Conservation (phyloP, 495 filamentous ascomycete genomes). For the Ascodesmis nigricans region DNA sequence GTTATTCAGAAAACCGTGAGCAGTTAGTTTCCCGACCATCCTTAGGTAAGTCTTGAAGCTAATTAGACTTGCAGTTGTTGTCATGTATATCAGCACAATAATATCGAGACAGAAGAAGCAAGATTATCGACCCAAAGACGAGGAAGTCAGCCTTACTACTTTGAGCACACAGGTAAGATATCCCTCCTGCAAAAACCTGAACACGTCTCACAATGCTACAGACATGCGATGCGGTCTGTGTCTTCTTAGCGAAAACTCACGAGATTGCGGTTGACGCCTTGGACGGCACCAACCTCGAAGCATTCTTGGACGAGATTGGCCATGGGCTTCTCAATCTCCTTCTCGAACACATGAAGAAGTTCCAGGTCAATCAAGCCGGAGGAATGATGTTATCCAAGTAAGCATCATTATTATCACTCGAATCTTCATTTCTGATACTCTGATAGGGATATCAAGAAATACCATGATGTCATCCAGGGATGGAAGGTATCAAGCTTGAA, state of each 20-base stretch:
- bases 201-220: conserved; percentile 13
- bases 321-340: conserved; percentile 51
- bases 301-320: conserved; percentile 69
- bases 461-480: conserved; percentile 56
- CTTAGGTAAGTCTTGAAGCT: neutral
- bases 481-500: conserved; percentile 55
- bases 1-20: conserved; percentile 76
- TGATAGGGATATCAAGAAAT: conserved; percentile 57
- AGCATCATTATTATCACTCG: neutral
- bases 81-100: conserved; percentile 55
- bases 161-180: conserved; percentile 49
- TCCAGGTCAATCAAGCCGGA: conserved; percentile 71
- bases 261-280: conserved; percentile 40
- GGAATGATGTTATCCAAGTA: conserved; percentile 76
- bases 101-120: conserved; percentile 67
- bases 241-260: conserved; percentile 49
- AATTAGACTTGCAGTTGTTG: conserved; percentile 27
- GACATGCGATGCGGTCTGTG: conserved; percentile 56
- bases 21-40: conserved; percentile 12
- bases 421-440: neutral
- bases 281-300: conserved; percentile 51
- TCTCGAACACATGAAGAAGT: conserved; percentile 84
- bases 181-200: neutral
- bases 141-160: conserved; percentile 54
- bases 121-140: conserved; percentile 81